Evolutionary conservation across 1,284 basidiomycete genomes (phyloP).

Genomic region (Meripilus lineatus): DNA sequence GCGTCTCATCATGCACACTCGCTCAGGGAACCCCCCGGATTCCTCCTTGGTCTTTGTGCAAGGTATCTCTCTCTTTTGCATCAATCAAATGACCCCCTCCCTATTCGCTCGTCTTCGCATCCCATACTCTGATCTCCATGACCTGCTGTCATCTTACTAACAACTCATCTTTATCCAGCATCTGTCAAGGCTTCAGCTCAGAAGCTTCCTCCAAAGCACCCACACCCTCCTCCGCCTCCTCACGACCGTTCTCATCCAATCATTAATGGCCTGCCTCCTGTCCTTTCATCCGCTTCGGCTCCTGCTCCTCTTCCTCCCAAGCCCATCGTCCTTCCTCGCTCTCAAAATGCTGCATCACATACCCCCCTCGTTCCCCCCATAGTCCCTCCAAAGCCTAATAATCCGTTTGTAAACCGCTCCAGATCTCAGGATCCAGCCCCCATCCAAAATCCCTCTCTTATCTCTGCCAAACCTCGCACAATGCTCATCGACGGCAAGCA

Average conservation of each 20-base stretch:
- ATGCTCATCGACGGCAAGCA: slow-evolving; percentile 1
- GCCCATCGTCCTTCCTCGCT: too few relatives aligned
- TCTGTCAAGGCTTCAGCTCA: too few relatives aligned
- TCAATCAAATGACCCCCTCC: not conserved
- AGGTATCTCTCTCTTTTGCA: slow-evolving; percentile 37
- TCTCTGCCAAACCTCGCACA: not conserved
- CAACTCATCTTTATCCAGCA: too few relatives aligned
- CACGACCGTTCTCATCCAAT: not conserved
- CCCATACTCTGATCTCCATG: not conserved
- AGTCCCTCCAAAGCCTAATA: slow-evolving; percentile 27
- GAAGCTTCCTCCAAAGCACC: too few relatives aligned
- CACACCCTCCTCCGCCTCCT: slow-evolving; percentile 3
- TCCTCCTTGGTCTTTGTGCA: slow-evolving; percentile 64
- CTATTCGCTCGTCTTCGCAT: not conserved
- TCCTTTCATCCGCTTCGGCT: too few relatives aligned
- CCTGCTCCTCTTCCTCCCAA: too few relatives aligned
- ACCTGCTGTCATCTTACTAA: not conserved
- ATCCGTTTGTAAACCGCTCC: slow-evolving; percentile 32
- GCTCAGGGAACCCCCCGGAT: slow-evolving; percentile 54
- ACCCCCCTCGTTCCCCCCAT: slow-evolving; percentile 12
- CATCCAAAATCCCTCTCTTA: not conserved
- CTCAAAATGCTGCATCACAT: too few relatives aligned
- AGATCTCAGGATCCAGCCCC: slow-evolving; percentile 14
- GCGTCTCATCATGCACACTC: slow-evolving; percentile 59
- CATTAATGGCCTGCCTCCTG: too few relatives aligned